Percentiles rank a stretch among this genome's conserved stretches.
Evolutionary conservation across 768 basidiomycete species (phyloP).

Genomic region (Tricholoma sp.): DNA sequence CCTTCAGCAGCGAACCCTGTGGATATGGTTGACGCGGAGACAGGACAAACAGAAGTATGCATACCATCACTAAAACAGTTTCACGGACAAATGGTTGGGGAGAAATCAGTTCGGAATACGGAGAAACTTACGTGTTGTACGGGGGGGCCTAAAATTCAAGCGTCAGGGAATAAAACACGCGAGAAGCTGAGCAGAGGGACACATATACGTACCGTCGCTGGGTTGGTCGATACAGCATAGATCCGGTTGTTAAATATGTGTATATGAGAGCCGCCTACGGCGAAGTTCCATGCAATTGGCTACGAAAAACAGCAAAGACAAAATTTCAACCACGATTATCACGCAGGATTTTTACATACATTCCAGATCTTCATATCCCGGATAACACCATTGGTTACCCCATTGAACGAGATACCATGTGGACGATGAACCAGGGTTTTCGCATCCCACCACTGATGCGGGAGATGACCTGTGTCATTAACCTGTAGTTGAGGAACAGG

Average conservation of each 20-base stretch:
- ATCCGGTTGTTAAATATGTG: constrained; percentile 54
- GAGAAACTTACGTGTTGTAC: constrained; percentile 49
- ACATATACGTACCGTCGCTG: constrained; percentile 17
- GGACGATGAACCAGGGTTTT: constrained; percentile 49
- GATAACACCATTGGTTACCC: constrained; percentile 50
- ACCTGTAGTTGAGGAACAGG: neutral
- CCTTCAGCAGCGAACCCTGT: constrained; percentile 52
- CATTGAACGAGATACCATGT: constrained; percentile 48
- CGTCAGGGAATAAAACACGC: neutral
- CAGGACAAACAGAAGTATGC: neutral
- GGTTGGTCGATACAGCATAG: constrained; percentile 43
- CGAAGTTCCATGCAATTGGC: constrained; percentile 59
- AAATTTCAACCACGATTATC: neutral
- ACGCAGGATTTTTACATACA: neutral
- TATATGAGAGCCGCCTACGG: constrained; percentile 43
- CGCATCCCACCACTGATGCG: constrained; percentile 52
- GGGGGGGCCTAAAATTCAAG: constrained; percentile 40
- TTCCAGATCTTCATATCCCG: constrained; percentile 54
- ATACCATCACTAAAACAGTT: constrained; percentile 31
- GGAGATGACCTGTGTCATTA: neutral
- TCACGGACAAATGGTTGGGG: neutral
- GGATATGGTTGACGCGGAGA: neutral
- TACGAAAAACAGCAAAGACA: constrained; percentile 13
- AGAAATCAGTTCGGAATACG: neutral
- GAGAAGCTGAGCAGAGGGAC: neutral